Evolutionary conservation across 768 basidiomycete genomes (phyloP), one percentile per base, ranked within the genome.

Genomic region (Psilocybe azurescens): DNA sequence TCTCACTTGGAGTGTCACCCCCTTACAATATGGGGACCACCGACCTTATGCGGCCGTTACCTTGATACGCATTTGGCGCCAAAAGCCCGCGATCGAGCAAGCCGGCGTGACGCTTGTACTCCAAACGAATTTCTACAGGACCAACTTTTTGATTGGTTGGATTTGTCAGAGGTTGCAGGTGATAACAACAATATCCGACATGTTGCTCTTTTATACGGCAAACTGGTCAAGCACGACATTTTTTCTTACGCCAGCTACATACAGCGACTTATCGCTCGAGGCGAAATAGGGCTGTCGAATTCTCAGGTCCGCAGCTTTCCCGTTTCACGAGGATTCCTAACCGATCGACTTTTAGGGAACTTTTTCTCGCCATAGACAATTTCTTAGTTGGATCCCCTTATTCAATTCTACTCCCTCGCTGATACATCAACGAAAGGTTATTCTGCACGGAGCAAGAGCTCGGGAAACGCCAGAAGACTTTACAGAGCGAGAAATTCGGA

Each of bases 21-120:
- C 88, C 2, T 77, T 91, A 16, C 93, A 94, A 73, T 93, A 89
- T 62, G 93, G 93, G 9, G 89, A 93, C 48, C 93, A 94, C 66
- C 81, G 93, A 36, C 86, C 90, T 1, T 90, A 89, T 68, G 91
- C 87, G 30, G 90, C 89, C 1, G 87, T 85, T 7, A 89, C 89
- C 18, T 79, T 94, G 44, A 84, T 94, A 54, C 79, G 78, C 2
- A 78, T 80, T 33, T 91, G 90, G 83, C 80, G 86, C 38, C 83
- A 85, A 56, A 81, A 61, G 83, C 84, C 30, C 83, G 82, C 59
- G 86, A 87, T 63, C 84, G 88, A 18, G 88, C 89, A 6, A 81
- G 82, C 57, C 81, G 89, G 32, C 82, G 89, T 14, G 86, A 89
- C 58, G 75, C 81, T n/a, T 77, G 81, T 14, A 81, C 85, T 18